phyloP scores from a whole-genome alignment of 306 rosid genomes.

The Benincasa hispida region DNA sequence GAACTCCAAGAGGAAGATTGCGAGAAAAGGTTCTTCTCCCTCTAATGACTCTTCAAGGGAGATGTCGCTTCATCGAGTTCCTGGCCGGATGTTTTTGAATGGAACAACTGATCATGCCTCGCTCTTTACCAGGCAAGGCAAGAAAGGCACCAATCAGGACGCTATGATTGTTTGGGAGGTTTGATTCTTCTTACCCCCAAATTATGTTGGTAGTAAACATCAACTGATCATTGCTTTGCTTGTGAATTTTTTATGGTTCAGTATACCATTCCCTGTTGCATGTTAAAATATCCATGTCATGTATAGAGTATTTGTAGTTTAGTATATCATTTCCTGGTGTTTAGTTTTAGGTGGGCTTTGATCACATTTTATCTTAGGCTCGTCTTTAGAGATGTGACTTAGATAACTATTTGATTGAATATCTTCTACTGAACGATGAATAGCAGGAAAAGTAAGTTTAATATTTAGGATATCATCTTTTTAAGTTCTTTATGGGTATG shows the following conservation, averaged over 20 bases:
- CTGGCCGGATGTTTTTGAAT: constrained; percentile 47
- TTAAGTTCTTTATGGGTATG: neutral
- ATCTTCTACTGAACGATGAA: neutral
- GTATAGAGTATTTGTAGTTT: neutral
- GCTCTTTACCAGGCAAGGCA: constrained; percentile 56
- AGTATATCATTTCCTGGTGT: neutral
- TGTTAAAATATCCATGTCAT: neutral
- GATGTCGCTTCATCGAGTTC: constrained; percentile 38
- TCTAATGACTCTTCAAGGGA: constrained; percentile 19
- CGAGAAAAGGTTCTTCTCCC: constrained; percentile 7
- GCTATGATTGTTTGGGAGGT: constrained; percentile 97
- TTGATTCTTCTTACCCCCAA: constrained; percentile 4
- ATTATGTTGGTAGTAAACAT: neutral
- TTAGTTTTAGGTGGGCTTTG: neutral
- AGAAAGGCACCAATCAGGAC: constrained; percentile 70
- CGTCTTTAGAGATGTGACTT: neutral
- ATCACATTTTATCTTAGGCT: neutral
- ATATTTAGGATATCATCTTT: neutral
- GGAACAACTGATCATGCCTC: constrained; percentile 49
- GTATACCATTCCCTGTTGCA: neutral
- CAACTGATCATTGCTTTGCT: neutral
- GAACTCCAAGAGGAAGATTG: constrained; percentile 23
- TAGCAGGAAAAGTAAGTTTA: neutral
- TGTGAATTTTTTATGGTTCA: neutral
- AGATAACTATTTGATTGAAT: neutral